Evolutionary conservation across 2,329 filamentous ascomycete genomes (phyloP), one percentile per base, ranked within the genome.

Genomic region (Aspergillus ustus): DNA sequence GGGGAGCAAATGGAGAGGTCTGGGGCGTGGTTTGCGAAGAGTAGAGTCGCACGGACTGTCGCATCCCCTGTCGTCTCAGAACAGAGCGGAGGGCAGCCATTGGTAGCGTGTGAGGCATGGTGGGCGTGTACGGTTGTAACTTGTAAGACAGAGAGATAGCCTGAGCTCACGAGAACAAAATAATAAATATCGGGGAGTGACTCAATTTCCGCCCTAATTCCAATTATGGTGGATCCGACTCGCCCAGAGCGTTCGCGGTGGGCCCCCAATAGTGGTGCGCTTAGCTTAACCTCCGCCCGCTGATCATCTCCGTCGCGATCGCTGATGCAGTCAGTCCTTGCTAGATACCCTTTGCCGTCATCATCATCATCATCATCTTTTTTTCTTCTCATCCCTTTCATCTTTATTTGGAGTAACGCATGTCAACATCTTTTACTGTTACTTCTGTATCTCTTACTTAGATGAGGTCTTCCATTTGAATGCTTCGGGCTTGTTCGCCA

Each of bases 1-100:
- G 90, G 52, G 92, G 91, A 20, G 85, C 81, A 71, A 85, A 85
- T 11, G 85, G 83, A 6, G 86, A 85, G 57, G 82, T 83, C 25
- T 73, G 71, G 29, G 80, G 79, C 50, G 76, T 69, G 31, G 78
- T 71, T 63, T 71, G 70, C 60, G 71, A 68, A 56, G 71, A 73
- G 67, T 76, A 78, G 64, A 65, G 72, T 69, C 73, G 75, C 29
- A 61, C 50, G 44, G 55, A 29, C 20, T 61, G 53, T 52, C 53
- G 59, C 40, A 61, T 45, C 34, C 43, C 45, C 44, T 50, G 59
- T 25, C 17, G 49, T 48, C 37, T 54, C 54, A 61, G 28, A n/a
- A 44, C 25, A 34, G 50, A 58, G n/a, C 59, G 59, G 34, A 61
- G 28, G 11, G 59, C 40, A 9, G 59, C 54, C 59, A 61, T 58